These are phyloP conservation scores for Calendula officinalis DNA, from an alignment of 129 eudicot genomes.

Conservation along the genomic window DNA sequence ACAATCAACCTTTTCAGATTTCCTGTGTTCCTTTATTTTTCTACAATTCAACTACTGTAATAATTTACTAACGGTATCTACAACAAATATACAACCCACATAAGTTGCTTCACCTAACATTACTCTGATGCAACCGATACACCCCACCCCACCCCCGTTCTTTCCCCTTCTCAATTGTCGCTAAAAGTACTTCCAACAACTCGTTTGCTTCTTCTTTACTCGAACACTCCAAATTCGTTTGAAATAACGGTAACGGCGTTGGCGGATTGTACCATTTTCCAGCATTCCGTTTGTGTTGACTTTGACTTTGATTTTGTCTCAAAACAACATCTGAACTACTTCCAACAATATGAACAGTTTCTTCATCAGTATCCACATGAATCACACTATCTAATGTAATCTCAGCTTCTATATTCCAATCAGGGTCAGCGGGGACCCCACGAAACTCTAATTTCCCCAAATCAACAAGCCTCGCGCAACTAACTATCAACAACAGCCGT, in stretches of 20 bases:
- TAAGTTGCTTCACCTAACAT: constrained; percentile 42
- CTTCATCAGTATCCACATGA: constrained; percentile 68
- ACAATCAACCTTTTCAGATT: too few species aligned
- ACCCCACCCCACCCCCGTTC: constrained; percentile 69
- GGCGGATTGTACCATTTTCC: constrained; percentile 48
- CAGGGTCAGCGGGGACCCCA: constrained; percentile 79
- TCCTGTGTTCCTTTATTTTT: too few species aligned
- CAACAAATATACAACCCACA: constrained; percentile 1
- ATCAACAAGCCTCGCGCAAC: constrained; percentile 66
- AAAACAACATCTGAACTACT: constrained; percentile 58
- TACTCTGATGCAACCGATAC: constrained; percentile 72
- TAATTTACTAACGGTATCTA: not conserved
- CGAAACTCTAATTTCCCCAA: constrained; percentile 55
- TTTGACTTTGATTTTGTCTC: constrained; percentile 38
- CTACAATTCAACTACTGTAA: too few species aligned
- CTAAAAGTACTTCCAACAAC: constrained; percentile 51
- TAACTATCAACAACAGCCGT: constrained; percentile 58
- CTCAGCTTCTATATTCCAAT: constrained; percentile 69
- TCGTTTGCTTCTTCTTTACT: constrained; percentile 60
- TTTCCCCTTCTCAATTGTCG: constrained; percentile 62
- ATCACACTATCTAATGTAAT: constrained; percentile 79
- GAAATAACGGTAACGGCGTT: constrained; percentile 62
- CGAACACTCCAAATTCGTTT: constrained; percentile 60
- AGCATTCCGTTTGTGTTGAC: constrained; percentile 36
- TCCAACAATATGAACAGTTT: constrained; percentile 84